Conservation (phyloP, 1,284 basidiomycete genomes). For the Fistulinella cinereoalba region DNA sequence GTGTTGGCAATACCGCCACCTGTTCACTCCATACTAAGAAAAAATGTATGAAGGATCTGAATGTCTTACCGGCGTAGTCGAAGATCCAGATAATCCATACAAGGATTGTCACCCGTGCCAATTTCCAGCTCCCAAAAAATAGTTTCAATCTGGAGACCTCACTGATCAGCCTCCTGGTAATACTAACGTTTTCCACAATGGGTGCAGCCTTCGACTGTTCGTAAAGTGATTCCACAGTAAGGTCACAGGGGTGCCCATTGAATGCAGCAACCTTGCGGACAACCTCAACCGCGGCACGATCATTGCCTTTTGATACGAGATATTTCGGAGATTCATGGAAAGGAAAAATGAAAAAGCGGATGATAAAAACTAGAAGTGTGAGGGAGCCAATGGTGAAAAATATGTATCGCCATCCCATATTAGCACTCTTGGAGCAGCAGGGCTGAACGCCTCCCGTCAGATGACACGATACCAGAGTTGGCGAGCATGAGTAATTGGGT, state of each 20-base stretch:
- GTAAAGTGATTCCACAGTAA: conserved; percentile 19
- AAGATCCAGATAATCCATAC: conserved; percentile 18
- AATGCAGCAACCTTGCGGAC: conserved; percentile 18
- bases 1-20: conserved; percentile 3
- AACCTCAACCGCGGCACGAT: conserved; percentile 12
- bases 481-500: conserved; percentile 15
- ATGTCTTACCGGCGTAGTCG: conserved; percentile 13
- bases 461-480: conserved; percentile 9
- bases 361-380: conserved; percentile 15
- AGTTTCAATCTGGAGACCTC: conserved; percentile 7
- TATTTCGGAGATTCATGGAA: conserved; percentile 20
- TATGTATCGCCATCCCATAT: conserved; percentile 23
- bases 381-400: conserved; percentile 10
- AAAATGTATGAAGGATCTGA: not conserved
- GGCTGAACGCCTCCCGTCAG: conserved; percentile 11
- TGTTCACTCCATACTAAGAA: not conserved
- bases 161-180: too few species aligned
- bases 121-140: conserved; percentile 14
- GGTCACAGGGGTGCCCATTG: conserved; percentile 11
- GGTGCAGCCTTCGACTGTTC: conserved; percentile 9
- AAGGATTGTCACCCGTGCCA: conserved; percentile 8
- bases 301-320: conserved; percentile 17
- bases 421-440: conserved; percentile 15
- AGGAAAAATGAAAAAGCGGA: conserved; percentile 18
- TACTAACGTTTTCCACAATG: too few species aligned